These are phyloP conservation scores for Pseudodiploospora longispora DNA, from an alignment of 2,329 filamentous ascomycete species.

Conservation along the genomic window DNA sequence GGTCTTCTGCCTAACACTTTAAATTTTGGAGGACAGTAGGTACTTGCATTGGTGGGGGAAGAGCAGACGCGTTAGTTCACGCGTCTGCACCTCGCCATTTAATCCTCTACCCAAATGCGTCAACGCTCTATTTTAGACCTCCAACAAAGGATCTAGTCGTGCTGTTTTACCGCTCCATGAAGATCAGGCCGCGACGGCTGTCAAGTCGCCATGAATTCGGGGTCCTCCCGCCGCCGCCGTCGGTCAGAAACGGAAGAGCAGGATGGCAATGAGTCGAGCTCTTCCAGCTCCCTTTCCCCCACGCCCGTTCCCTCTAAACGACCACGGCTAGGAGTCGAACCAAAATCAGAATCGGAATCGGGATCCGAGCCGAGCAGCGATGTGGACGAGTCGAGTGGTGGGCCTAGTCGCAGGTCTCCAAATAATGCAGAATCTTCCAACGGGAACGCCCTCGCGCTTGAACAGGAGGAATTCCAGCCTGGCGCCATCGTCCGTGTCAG, in stretches of 20 bases:
- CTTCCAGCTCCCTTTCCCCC: conserved; percentile 15
- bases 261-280: conserved; percentile 8
- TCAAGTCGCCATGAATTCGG: conserved; percentile 18
- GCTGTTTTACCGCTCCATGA: no score
- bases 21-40: no score
- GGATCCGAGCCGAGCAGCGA: conserved; percentile 3
- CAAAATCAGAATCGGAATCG: conserved; percentile 11
- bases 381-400: no score
- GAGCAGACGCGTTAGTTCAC: no score
- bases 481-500: conserved; percentile 85
- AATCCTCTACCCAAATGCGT: no score
- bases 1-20: no score
- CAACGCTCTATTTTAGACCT: no score
- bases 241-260: conserved; percentile 35
- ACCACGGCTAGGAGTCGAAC: conserved; percentile 21
- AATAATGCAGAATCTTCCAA: conserved; percentile 1
- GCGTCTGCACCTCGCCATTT: no score
- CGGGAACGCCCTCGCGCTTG: conserved; percentile 1
- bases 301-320: conserved; percentile 27
- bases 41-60: no score
- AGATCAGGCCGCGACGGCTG: no score
- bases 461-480: conserved; percentile 45
- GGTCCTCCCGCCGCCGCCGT: conserved; percentile 32
- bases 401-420: no score
- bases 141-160: no score